A percentile compares a stretch with the other conserved stretches of the same genome.
These are phyloP conservation scores for Amoebophrya sp. DNA, from an alignment of 169 alveolate genomes.

Conservation along the genomic window DNA sequence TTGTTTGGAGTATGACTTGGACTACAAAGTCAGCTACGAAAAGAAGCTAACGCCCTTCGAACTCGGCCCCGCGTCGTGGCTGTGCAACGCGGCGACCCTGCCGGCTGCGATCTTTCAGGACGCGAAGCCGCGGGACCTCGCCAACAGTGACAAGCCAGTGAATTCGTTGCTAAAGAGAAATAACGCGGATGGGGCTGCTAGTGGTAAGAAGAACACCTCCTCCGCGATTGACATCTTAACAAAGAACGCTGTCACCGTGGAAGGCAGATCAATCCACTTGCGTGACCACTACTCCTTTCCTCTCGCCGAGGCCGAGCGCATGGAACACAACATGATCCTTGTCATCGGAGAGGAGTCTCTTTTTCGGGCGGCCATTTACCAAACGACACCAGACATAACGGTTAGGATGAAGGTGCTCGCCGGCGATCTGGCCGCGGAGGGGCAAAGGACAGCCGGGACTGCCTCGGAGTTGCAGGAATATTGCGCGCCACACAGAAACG, in stretches of 20 bases:
- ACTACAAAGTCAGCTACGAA: conserved; percentile 39
- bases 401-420: background rate
- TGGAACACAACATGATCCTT: conserved; percentile 33
- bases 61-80: conserved; percentile 45
- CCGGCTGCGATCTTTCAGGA: conserved; percentile 36
- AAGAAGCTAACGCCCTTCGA: conserved; percentile 45
- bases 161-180: no score
- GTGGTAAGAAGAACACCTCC: no score
- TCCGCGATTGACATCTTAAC: no score
- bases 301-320: conserved; percentile 37
- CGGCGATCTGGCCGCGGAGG: background rate
- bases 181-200: no score
- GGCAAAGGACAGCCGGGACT: background rate
- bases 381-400: background rate
- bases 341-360: background rate
- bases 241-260: background rate
- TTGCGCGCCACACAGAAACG: background rate
- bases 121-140: no score
- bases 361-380: background rate
- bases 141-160: no score
- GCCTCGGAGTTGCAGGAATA: background rate
- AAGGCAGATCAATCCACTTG: conserved; percentile 34
- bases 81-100: conserved; percentile 44
- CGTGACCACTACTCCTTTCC: conserved; percentile 30
- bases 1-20: conserved; percentile 45